These are phyloP conservation scores for Kodamaea laetipori DNA, from an alignment of 805 yeast species.

Conservation along the genomic window DNA sequence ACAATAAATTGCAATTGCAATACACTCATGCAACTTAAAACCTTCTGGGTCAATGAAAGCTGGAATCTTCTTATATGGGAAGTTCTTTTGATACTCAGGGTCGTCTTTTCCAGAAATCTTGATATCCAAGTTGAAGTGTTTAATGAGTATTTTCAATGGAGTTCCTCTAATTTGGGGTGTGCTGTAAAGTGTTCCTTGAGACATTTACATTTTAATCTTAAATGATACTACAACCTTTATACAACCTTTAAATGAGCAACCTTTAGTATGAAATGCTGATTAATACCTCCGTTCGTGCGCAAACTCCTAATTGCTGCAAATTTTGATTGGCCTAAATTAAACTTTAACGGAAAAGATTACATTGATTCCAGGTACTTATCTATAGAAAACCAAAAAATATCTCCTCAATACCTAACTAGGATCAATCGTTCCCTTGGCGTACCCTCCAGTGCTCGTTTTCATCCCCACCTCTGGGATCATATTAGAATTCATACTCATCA, in stretches of 20 bases:
- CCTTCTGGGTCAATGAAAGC: conserved; percentile 72
- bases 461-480: conserved; percentile 50
- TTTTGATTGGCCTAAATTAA: too few species aligned
- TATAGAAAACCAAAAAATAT: too few species aligned
- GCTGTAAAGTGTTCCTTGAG: conserved; percentile 66
- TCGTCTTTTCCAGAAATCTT: conserved; percentile 47
- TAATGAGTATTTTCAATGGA: conserved; percentile 52
- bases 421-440: conserved; percentile 20
- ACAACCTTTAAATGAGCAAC: too few species aligned
- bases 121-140: conserved; percentile 61
- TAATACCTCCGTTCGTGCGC: too few species aligned
- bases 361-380: too few species aligned
- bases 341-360: too few species aligned
- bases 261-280: too few species aligned
- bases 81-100: conserved; percentile 44
- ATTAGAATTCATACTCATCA: conserved; percentile 48
- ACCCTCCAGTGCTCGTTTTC: conserved; percentile 44
- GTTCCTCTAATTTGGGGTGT: conserved; percentile 31
- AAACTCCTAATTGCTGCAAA: too few species aligned
- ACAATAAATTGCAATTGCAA: conserved; percentile 64
- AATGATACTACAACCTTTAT: too few species aligned
- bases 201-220: too few species aligned
- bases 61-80: conserved; percentile 69
- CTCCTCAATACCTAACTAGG: too few species aligned
- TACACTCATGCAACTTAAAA: conserved; percentile 65